Conservation (phyloP, 805 yeast genomes). For the Priceomyces carsonii region DNA sequence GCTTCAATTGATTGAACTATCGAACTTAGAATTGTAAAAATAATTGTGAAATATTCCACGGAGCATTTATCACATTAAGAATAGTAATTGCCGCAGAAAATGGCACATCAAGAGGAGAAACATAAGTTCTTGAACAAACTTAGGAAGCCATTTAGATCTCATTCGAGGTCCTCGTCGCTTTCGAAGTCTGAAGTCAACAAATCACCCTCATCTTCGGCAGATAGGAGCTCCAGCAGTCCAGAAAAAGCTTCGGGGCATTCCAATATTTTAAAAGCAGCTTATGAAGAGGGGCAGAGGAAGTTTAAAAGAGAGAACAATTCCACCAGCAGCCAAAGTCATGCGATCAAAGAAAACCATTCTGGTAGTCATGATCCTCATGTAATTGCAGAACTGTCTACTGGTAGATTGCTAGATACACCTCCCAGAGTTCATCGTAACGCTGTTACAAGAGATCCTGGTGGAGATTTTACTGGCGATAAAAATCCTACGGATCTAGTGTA, state of each 20-base stretch:
- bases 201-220: constrained; percentile 1
- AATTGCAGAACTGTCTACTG: constrained; percentile 16
- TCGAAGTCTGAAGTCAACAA: constrained; percentile 9
- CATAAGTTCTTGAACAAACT: constrained; percentile 20
- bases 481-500: constrained; percentile 27
- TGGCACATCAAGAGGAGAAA: constrained; percentile 18
- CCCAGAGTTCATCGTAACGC: constrained; percentile 30
- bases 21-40: no score
- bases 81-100: no score
- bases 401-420: constrained; percentile 30
- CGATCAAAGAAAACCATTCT: no score
- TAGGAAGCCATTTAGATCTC: constrained; percentile 21
- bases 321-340: not conserved
- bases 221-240: not conserved
- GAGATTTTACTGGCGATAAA: constrained; percentile 36
- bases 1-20: no score
- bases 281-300: constrained; percentile 19
- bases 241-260: constrained; percentile 1
- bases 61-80: no score
- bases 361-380: no score
- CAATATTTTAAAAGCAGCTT: constrained; percentile 16
- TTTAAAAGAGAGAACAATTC: constrained; percentile 13
- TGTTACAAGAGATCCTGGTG: constrained; percentile 26
- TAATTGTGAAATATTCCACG: no score
- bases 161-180: constrained; percentile 11